Percentiles rank a stretch among this genome's conserved stretches.
Conservation (phyloP, 139 green algal genomes). For the Coelastrella sp. region DNA sequence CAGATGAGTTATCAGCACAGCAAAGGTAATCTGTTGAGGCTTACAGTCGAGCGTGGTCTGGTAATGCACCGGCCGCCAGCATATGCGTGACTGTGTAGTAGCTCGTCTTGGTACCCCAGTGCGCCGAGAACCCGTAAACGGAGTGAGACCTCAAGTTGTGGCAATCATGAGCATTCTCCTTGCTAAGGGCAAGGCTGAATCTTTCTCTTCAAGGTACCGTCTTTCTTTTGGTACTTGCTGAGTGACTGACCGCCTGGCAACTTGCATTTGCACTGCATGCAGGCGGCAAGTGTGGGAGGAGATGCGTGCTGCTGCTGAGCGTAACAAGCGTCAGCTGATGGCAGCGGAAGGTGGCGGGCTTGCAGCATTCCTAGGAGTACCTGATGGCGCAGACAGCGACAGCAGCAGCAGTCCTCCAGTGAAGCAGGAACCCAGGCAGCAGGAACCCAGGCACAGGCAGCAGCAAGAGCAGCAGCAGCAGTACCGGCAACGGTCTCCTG, state of each 20-base stretch:
- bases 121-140: too few species aligned
- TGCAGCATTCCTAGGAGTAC: constrained; percentile 16
- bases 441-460: neutral
- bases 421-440: neutral
- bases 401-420: neutral
- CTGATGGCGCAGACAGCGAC: neutral
- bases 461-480: constrained; percentile 9
- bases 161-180: too few species aligned
- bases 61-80: too few species aligned
- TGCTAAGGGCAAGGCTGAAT: too few species aligned
- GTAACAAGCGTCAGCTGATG: constrained; percentile 52
- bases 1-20: constrained; percentile 42
- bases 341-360: constrained; percentile 5
- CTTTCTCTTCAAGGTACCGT: neutral
- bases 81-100: too few species aligned
- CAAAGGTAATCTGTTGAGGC: neutral
- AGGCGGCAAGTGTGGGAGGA: constrained; percentile 73
- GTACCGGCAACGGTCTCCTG: too few species aligned
- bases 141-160: too few species aligned
- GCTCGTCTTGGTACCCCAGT: too few species aligned
- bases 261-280: neutral
- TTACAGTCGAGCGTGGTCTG: too few species aligned
- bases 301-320: constrained; percentile 49
- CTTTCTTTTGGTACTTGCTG: neutral
- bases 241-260: neutral